Base-by-base conservation (phyloP, 2,329 filamentous ascomycete genomes). In the Dissoconium aciculare region DNA sequence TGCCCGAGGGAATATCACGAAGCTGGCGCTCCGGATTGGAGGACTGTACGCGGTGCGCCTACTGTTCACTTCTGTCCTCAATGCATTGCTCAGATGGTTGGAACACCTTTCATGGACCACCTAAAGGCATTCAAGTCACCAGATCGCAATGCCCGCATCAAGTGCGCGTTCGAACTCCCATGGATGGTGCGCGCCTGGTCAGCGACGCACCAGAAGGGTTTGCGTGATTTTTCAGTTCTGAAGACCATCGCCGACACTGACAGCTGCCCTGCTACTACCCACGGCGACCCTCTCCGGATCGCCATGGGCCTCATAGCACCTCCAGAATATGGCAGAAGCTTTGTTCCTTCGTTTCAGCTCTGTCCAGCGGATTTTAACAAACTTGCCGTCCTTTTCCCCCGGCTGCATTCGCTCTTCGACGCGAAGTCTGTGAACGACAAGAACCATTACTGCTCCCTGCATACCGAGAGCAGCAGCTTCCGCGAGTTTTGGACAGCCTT, bases 101-200 rank as follows among this genome's bases (percentile, higher is more conserved):
- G 69, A 14, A 78, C 80, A 0, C 63, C 69, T 12, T 91, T 80
- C 49, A 65, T 71, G 2, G 63, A 69, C 11, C 62, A 72, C 17
- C 83, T 93, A 45, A 59, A 74, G 8, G 65, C 66, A 3, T 69
- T 71, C 19, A 64, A 71, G 16, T 59, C 64, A 15, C 69, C 73
- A 11, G 62, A 70, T 4, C 59, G 65, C 3, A 66, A 69, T 10
- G 60, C 64, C 24, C 63, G 69, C 27, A 64, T 80, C 5, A 63
- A 67, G 27, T 95, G 87, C 56, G 77, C 84, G 40, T 82, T 94
- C 54, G 81, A 80, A 12, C 67, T 71, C 9, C 71, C 77, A 1
- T 94, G 84, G 82, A 77, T 82, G 45, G 74, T 81, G 15, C 72
- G 93, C 23, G 84, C 84, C 1, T 92, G 79, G 72, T 64, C 85